Evolutionary conservation across 208 protist species (phyloP), one percentile per base, ranked within the genome.

Genomic region (Acanthamoeba sp.): DNA sequence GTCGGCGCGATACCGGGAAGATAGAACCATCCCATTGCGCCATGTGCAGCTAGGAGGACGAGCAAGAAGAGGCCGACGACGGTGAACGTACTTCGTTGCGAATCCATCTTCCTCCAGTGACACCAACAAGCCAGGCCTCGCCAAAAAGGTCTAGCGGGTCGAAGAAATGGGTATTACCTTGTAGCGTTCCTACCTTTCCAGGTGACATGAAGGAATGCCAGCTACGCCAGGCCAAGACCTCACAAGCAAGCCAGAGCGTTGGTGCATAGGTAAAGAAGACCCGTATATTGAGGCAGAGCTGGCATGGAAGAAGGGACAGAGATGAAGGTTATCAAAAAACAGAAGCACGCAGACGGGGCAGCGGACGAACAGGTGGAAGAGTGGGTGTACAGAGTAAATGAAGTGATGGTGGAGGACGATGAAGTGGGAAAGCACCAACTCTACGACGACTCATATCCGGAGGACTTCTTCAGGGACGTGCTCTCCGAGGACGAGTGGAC

Each of bases 1-100:
- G 40, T 48, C 3, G 93, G 91, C 1, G 73, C 32, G n/a, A 96
- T 88, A 64, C 96, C 96, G 24, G 96, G 96, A 2, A 97, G 55
- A 66, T 97, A 97, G 34, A 94, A 94, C 34, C 66, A 76, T 29
- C 71, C 71, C 71, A 45, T 50, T 0, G 71, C 38, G 2, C 71
- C 32, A 0, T 80, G 36, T 1, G 38, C 0, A 4, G 71, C 32
- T 5, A 48, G 36, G 10, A 80, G 6, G 3, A 80, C 6, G 20
- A 80, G 20, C 36, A 80, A 29, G n/a, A 69, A 69, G 59, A 69
- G 59, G 18, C 29, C 29, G n/a, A 69, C n/a, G 34, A 32, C 27
- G 27, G 18, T 7, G 34, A 14, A 1, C 5, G 59, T 20, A 36
- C 59, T 69, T 34, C 59, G 7, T 34, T 34, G 59, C 9, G 27